Base-by-base conservation (phyloP, 306 rosid genomes). In the Mimosa pudica region DNA sequence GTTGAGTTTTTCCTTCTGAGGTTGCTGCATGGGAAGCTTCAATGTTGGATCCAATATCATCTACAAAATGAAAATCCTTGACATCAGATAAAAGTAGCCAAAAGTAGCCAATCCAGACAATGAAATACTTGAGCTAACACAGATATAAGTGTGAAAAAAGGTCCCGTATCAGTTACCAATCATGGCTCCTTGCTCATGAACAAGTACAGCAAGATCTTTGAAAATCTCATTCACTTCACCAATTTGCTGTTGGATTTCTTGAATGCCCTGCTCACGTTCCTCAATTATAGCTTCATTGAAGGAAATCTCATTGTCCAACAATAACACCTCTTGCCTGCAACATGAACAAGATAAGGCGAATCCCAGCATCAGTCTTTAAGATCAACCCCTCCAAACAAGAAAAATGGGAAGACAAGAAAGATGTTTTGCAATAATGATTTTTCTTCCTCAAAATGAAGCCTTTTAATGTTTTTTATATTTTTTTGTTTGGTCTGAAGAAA, bases 181-280 rank as follows among this genome's bases (percentile, higher is more conserved):
- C 90, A 94, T 89, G 71, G 90, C 80, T 85, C 98, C 98, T 85
- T 94, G 98, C 87, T 92, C 97, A 79, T 94, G 98, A 62, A 94
- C 98, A 74, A 94, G 89, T 57, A 94, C 94, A 8, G 97, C 98
- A 48, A 94, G 94, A 89, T 94, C 98, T 87, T 94, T 94, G 75
- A 94, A 92, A 78, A 94, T 92, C 84, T 92, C 98, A 83, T 90
- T 92, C 74, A 94, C 97, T 86, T 94, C 98, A 63, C 97, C 97
- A 80, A 94, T 94, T 87, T 92, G 97, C 54, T 89, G 93, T 86
- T 94, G 98, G 75, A 94, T 94, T 89, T 94, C 98, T 81, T 94
- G 97, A 81, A 94, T 94, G 57, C 98, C 98, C 75, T 92, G 98
- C 36, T 94, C 98, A 80, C 98, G 87, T 91, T 94, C 98, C 88